These are phyloP conservation scores for Eimeria sp. DNA, from an alignment of 169 alveolate species.

Conservation along the genomic window DNA sequence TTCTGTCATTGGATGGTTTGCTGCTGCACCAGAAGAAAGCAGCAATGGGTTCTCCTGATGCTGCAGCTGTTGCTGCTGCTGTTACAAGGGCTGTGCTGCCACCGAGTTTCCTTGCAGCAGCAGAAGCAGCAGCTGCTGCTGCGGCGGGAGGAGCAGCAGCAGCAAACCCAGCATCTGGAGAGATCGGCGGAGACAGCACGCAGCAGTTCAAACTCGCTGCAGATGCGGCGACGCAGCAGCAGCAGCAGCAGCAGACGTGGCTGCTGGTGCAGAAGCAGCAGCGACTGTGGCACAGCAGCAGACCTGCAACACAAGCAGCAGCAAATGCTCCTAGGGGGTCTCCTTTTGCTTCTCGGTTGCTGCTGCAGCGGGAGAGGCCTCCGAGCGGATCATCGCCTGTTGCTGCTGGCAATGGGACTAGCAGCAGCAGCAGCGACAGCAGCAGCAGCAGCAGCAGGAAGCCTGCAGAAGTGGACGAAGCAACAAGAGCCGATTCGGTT, in stretches of 20 bases:
- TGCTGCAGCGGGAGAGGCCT: constrained; percentile 24
- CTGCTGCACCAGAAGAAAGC: background rate
- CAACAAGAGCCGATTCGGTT: background rate
- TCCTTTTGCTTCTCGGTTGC: constrained; percentile 12
- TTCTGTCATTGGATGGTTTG: constrained; percentile 44
- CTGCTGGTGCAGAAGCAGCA: background rate
- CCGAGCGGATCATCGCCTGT: background rate
- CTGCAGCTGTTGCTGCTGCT: constrained; percentile 52
- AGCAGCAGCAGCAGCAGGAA: constrained; percentile 6
- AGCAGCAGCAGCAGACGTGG: constrained; percentile 3
- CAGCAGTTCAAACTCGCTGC: background rate
- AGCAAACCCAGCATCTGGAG: background rate
- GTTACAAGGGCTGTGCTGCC: constrained; percentile 33
- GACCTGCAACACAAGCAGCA: background rate
- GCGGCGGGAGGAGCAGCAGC: background rate
- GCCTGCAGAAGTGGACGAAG: background rate
- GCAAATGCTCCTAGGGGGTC: background rate
- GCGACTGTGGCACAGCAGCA: constrained; percentile 11
- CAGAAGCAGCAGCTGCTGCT: background rate
- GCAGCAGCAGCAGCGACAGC: background rate
- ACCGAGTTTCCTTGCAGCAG: constrained; percentile 6
- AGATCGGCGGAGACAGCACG: background rate
- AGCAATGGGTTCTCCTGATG: background rate
- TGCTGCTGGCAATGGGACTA: background rate
- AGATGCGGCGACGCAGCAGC: background rate